phyloP scores from a whole-genome alignment of 208 protist species.

The Trichomonas gallinae region DNA sequence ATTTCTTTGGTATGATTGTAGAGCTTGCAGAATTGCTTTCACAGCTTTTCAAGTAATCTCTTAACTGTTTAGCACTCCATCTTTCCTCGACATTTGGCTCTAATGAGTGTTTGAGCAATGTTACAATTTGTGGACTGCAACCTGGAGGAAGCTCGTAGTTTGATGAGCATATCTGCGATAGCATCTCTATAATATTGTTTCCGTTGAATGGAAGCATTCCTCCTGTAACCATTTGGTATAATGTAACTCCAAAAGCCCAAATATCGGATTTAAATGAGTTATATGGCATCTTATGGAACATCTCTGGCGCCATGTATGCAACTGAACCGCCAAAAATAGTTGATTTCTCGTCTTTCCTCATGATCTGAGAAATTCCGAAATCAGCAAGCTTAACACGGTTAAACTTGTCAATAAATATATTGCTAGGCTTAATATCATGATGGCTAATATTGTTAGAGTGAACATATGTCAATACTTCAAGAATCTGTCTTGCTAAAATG shows the following conservation, averaged over 20 bases:
- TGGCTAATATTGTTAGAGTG: not conserved
- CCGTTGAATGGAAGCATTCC: not conserved
- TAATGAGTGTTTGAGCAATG: not conserved
- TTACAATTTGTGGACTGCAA: not conserved
- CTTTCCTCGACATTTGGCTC: not conserved
- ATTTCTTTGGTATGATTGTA: not conserved
- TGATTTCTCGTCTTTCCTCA: not conserved
- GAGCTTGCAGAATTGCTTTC: not conserved
- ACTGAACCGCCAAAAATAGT: not conserved
- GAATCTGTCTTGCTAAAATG: not conserved
- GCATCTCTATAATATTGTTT: constrained; percentile 16
- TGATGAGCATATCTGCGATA: not conserved
- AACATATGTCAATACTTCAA: not conserved
- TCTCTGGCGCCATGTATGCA: not conserved
- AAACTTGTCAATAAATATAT: not conserved
- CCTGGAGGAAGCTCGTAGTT: not conserved
- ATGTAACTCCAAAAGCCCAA: not conserved
- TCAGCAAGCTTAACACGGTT: not conserved
- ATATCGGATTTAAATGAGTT: not conserved
- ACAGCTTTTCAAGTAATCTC: not conserved
- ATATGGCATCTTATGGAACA: not conserved
- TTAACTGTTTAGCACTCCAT: not conserved
- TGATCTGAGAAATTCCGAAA: not conserved
- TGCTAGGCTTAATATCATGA: not conserved
- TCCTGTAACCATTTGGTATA: constrained; percentile 8